phyloP scores from a whole-genome alignment of 179 eudicot genomes.

The Heliamphora pulchella region DNA sequence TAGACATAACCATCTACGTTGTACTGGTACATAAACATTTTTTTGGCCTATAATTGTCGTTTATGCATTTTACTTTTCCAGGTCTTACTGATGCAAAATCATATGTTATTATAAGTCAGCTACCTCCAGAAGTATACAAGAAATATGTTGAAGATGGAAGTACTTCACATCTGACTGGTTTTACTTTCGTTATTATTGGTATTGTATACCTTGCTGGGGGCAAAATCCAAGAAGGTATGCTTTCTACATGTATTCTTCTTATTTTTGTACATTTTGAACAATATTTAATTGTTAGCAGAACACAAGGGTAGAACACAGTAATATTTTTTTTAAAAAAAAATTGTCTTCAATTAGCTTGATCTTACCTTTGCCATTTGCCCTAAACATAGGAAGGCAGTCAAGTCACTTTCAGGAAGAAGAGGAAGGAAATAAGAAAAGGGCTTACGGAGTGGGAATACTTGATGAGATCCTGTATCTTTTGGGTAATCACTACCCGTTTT shows the following conservation, averaged over 20 bases:
- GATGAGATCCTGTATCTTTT: neutral
- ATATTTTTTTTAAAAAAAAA: no score
- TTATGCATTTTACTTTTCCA: slow-evolving; percentile 22
- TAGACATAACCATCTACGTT: neutral
- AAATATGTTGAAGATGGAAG: slow-evolving; percentile 63
- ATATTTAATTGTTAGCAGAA: neutral
- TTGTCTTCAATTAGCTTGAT: no score
- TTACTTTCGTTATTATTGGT: slow-evolving; percentile 60
- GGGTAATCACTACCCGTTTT: neutral
- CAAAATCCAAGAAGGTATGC: slow-evolving; percentile 70
- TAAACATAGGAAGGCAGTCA: no score
- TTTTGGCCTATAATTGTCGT: neutral
- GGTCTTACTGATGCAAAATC: slow-evolving; percentile 66
- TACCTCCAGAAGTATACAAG: slow-evolving; percentile 56
- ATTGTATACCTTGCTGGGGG: slow-evolving; percentile 78
- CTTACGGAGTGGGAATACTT: neutral
- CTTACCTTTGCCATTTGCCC: no score
- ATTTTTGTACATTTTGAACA: neutral
- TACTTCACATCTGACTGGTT: slow-evolving; percentile 56
- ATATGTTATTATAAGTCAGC: slow-evolving; percentile 63
- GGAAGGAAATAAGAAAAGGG: no score
- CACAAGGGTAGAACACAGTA: neutral
- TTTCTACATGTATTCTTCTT: slow-evolving; percentile 5
- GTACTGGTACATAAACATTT: neutral
- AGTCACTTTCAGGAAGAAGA: no score